Percentiles rank a stretch among this genome's conserved stretches.
These are phyloP conservation scores for Phytopythium kandeliae DNA, from an alignment of 352 stramenopile species.

Conservation along the genomic window DNA sequence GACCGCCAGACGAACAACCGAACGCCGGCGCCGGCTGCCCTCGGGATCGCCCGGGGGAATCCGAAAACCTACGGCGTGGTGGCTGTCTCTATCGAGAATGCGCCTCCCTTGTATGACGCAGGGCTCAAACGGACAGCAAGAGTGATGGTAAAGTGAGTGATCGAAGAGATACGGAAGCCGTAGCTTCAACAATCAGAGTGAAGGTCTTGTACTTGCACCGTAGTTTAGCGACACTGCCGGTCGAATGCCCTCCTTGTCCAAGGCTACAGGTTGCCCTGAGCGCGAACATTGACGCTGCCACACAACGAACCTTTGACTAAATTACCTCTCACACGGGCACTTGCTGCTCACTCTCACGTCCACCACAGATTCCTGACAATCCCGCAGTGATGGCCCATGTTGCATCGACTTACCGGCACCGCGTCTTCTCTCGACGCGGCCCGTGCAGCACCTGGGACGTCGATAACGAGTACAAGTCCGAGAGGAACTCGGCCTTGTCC, in stretches of 20 bases:
- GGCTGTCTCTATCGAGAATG: slow-evolving; percentile 2
- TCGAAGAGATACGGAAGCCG: background rate
- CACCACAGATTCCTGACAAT: background rate
- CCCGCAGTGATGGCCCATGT: background rate
- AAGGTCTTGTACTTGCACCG: too few relatives aligned
- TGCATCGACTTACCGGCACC: background rate
- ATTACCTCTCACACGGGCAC: background rate
- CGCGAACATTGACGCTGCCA: too few relatives aligned
- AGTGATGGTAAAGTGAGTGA: background rate
- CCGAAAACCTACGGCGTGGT: background rate
- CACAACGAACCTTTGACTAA: too few relatives aligned
- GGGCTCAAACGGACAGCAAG: background rate
- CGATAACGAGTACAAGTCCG: slow-evolving; percentile 34
- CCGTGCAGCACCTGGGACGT: slow-evolving; percentile 18
- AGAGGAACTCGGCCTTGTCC: slow-evolving; percentile 37
- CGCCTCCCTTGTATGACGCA: background rate
- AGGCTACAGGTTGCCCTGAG: too few relatives aligned
- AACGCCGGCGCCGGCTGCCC: background rate
- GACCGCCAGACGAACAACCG: background rate
- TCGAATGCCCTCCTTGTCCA: too few relatives aligned
- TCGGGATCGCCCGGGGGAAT: background rate
- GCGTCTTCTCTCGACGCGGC: background rate
- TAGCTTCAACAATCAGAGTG: background rate
- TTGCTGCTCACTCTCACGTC: background rate
- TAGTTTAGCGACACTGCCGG: too few relatives aligned